phyloP scores from a whole-genome alignment of 768 basidiomycete genomes.

The Tricholoma saponaceum region DNA sequence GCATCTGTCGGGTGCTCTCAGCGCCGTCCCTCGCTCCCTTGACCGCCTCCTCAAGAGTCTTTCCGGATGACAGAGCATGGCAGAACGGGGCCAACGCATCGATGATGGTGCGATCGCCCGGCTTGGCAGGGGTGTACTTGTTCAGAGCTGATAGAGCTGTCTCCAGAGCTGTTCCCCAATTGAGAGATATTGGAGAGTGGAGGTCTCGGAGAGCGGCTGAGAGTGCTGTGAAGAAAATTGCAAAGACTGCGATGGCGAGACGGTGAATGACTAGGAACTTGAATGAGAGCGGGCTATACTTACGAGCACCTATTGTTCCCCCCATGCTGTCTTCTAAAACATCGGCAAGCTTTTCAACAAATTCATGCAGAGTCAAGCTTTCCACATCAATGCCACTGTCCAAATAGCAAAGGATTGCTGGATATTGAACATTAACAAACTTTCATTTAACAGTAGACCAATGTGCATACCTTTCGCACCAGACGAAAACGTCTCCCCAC shows the following conservation, averaged over 20 bases:
- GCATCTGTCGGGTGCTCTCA: constrained; percentile 42
- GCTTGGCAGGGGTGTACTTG: constrained; percentile 46
- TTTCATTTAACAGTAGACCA: background rate
- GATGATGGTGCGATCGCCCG: constrained; percentile 53
- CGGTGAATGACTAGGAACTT: background rate
- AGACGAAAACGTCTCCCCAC: constrained; percentile 52
- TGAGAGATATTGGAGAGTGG: background rate
- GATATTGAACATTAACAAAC: background rate
- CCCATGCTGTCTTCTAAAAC: constrained; percentile 51
- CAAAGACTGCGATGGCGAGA: constrained; percentile 30
- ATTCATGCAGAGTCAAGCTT: constrained; percentile 9
- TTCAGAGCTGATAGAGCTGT: constrained; percentile 18
- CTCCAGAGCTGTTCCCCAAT: background rate
- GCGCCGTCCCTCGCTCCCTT: constrained; percentile 39
- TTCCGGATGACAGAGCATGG: constrained; percentile 20
- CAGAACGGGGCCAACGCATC: constrained; percentile 51
- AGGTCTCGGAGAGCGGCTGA: constrained; percentile 17
- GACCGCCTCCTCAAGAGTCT: constrained; percentile 26
- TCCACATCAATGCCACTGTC: constrained; percentile 14
- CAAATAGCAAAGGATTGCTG: constrained; percentile 30
- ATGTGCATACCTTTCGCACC: constrained; percentile 33
- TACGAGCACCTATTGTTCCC: constrained; percentile 50
- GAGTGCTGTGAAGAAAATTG: constrained; percentile 39
- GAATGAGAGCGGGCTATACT: constrained; percentile 16
- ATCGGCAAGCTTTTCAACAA: constrained; percentile 32